Conservation (phyloP, 495 filamentous ascomycete species). For the Neurospora terricola region DNA sequence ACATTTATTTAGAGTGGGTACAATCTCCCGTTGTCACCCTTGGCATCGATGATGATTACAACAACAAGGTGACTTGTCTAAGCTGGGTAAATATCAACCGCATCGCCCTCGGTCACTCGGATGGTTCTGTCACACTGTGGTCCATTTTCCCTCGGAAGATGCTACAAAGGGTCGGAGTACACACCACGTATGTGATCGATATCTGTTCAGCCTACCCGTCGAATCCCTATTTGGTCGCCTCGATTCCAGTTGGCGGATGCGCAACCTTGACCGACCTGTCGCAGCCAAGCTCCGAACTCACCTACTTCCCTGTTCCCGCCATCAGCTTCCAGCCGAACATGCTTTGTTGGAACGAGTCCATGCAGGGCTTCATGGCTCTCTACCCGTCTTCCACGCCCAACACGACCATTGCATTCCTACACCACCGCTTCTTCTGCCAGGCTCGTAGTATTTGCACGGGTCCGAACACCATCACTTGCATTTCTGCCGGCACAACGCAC, state of each 20-base stretch:
- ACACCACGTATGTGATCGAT: constrained; percentile 36
- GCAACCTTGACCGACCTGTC: constrained; percentile 35
- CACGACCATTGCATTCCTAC: constrained; percentile 36
- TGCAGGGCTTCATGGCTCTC: constrained; percentile 35
- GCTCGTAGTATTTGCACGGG: constrained; percentile 36
- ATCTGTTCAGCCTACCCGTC: constrained; percentile 39
- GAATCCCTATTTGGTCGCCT: constrained; percentile 33
- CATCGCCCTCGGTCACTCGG: constrained; percentile 34
- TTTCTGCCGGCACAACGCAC: constrained; percentile 33
- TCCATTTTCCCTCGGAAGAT: constrained; percentile 32
- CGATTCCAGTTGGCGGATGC: constrained; percentile 36
- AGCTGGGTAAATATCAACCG: constrained; percentile 41
- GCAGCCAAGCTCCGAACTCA: constrained; percentile 33
- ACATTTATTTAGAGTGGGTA: constrained; percentile 23
- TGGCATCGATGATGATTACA: constrained; percentile 28
- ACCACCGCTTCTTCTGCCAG: constrained; percentile 34
- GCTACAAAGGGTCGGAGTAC: constrained; percentile 30
- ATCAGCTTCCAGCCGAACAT: constrained; percentile 39
- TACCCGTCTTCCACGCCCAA: constrained; percentile 37
- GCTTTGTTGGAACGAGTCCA: constrained; percentile 34
- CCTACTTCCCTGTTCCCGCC: constrained; percentile 34
- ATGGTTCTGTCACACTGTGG: constrained; percentile 39
- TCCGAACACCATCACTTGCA: constrained; percentile 31
- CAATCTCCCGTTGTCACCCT: constrained; percentile 30
- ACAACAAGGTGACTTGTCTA: constrained; percentile 34